Percentiles rank a stretch among this genome's conserved stretches.
Evolutionary conservation across 257 asterid species (phyloP).

Genomic region (Jasminum sambac): DNA sequence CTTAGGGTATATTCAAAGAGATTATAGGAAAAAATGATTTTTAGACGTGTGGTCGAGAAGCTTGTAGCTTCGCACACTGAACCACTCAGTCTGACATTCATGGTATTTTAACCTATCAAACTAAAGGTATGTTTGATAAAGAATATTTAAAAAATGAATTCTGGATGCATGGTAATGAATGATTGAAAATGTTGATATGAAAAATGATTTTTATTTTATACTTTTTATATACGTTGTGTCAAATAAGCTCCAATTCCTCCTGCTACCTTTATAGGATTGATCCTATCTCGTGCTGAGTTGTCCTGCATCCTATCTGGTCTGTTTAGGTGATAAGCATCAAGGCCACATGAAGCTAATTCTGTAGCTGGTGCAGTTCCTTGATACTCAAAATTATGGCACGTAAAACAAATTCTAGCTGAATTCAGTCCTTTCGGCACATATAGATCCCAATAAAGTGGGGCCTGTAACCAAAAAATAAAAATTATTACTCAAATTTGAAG

Average conservation of each 20-base stretch:
- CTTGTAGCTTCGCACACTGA: not conserved
- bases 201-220: too few relatives aligned
- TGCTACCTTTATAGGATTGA: slow-evolving; percentile 86
- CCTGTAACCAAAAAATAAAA: slow-evolving; percentile 51
- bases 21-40: too few relatives aligned
- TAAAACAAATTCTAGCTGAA: slow-evolving; percentile 94
- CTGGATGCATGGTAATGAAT: too few relatives aligned
- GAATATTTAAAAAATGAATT: too few relatives aligned
- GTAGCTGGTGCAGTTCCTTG: slow-evolving; percentile 90
- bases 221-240: too few relatives aligned
- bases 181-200: too few relatives aligned
- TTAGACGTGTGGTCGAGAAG: not conserved
- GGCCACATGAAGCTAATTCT: slow-evolving; percentile 92
- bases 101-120: not conserved
- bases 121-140: too few relatives aligned
- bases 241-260: not conserved
- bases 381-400: slow-evolving; percentile 99
- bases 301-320: slow-evolving; percentile 99
- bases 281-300: slow-evolving; percentile 66
- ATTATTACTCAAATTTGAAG: slow-evolving; percentile 8
- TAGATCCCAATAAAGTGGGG: slow-evolving; percentile 97
- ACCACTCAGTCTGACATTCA: not conserved
- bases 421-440: slow-evolving; percentile 81
- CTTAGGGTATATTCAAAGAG: not conserved
- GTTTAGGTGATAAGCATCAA: slow-evolving; percentile 75